These are phyloP conservation scores for Canna indica DNA, from an alignment of 176 grass and related monocot species.

Conservation along the genomic window DNA sequence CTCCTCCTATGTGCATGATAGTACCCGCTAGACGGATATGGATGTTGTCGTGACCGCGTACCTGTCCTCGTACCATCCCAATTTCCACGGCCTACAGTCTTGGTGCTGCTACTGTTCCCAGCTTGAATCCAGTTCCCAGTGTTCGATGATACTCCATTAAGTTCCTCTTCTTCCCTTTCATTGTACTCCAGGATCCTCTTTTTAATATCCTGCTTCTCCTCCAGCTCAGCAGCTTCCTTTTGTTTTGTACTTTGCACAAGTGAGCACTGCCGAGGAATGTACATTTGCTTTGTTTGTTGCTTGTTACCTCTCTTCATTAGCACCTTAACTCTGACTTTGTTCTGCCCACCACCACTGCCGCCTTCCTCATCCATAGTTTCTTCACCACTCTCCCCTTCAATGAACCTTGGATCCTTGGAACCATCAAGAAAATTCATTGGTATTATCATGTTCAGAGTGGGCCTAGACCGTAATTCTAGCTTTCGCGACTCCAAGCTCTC, in stretches of 20 bases:
- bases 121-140: constrained; percentile 50
- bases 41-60: constrained; percentile 38
- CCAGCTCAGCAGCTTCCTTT: constrained; percentile 77
- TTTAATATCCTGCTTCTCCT: constrained; percentile 87
- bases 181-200: constrained; percentile 92
- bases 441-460: constrained; percentile 89
- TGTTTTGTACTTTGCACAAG: constrained; percentile 85
- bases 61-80: constrained; percentile 50
- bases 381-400: constrained; percentile 77
- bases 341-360: constrained; percentile 30
- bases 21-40: constrained; percentile 57
- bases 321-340: constrained; percentile 90
- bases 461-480: constrained; percentile 63
- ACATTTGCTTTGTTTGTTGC: constrained; percentile 94
- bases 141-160: constrained; percentile 43
- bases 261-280: constrained; percentile 71
- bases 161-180: constrained; percentile 93
- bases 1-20: constrained; percentile 82
- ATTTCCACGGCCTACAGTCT: constrained; percentile 47
- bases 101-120: constrained; percentile 39
- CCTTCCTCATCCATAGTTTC: constrained; percentile 88
- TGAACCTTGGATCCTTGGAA: constrained; percentile 41
- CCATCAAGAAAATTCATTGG: constrained; percentile 95
- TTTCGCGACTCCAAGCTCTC: constrained; percentile 91
- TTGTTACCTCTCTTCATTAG: constrained; percentile 94